Evolutionary conservation across 257 asterid species (phyloP), one percentile per base, ranked within the genome.

Genomic region (Jasminum sambac): DNA sequence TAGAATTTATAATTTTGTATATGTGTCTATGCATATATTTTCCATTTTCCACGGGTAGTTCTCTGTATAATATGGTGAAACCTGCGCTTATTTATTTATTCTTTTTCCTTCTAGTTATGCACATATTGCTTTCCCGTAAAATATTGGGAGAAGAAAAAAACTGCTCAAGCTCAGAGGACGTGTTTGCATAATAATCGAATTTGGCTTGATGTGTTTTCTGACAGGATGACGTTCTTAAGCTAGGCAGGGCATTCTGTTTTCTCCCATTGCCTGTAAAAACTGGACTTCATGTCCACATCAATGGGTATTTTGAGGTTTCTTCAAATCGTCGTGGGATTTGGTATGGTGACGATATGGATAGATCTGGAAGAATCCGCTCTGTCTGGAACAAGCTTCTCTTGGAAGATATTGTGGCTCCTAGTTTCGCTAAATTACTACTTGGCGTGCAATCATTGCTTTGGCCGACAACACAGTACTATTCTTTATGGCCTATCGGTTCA

Each of bases 331-430:
- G 97, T 77, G 96, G 97, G 68, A 90, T 93, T 82, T 93, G 98
- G 98, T 93, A 90, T 76, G 98, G 98, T 74, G 95, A 85, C 82
- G 98, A 93, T 83, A 90, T 93, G 98, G 98, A 93, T 78, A 89
- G 97, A 81, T 82, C 97, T 72, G 98, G 97, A 72, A 93, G 88
- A 81, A 78, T 93, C 64, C 97, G 98, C 59, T 93, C 97, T n/a
- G 38, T 90, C 69, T 93, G 98, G 98, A 93, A 93, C 84, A 89
- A 85, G 83, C 98, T 93, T 85, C 91, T 93, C 23, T 76, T 93
- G 80, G 96, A 90, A 81, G 96, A 93, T 70, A 88, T 89, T 66
- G 88, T 90, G 72, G 96, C 96, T 34, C 97, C 98, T 78, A 74
- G 85, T 89, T 89, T 87, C 79, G 76, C 77, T 69, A 86, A 80